phyloP scores from a whole-genome alignment of 129 eudicot species.

The Ambrosia trifida region DNA sequence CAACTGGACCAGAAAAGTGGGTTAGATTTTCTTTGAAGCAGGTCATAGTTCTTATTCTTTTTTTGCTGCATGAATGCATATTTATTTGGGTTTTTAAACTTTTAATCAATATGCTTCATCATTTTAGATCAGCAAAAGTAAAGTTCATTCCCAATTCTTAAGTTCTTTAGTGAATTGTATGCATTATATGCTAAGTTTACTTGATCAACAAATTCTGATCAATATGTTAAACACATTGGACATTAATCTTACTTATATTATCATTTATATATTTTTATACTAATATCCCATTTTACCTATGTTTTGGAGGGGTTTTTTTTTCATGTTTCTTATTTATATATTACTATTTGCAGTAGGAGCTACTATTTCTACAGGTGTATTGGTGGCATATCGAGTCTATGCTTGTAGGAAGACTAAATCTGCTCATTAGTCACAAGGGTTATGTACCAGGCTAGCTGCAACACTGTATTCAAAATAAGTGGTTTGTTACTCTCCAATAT shows the following conservation, averaged over 20 bases:
- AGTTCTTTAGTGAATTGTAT: no score
- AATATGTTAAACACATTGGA: constrained; percentile 8
- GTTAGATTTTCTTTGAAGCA: constrained; percentile 22
- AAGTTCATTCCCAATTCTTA: no score
- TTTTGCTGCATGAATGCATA: constrained; percentile 9
- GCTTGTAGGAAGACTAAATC: constrained; percentile 54
- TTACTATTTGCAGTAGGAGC: constrained; percentile 63
- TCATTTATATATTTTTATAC: neutral
- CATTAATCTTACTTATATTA: neutral
- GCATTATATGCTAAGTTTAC: no score
- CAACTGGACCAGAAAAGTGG: constrained; percentile 97
- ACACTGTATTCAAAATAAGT: constrained; percentile 21
- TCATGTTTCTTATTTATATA: constrained; percentile 2
- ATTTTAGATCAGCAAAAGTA: constrained; percentile 16
- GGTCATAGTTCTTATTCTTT: constrained; percentile 5
- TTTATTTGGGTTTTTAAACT: neutral
- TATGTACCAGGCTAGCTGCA: constrained; percentile 21
- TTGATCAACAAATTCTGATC: constrained; percentile 10
- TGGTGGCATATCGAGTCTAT: constrained; percentile 70
- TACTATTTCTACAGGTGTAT: constrained; percentile 63
- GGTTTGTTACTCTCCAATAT: constrained; percentile 9
- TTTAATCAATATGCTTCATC: constrained; percentile 7
- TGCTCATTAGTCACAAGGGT: constrained; percentile 45
- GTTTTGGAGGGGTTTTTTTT: neutral
- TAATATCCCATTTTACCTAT: neutral